Evolutionary conservation across 208 protist species (phyloP), one percentile per base, ranked within the genome.

Genomic region (Trypanosoma theileri): DNA sequence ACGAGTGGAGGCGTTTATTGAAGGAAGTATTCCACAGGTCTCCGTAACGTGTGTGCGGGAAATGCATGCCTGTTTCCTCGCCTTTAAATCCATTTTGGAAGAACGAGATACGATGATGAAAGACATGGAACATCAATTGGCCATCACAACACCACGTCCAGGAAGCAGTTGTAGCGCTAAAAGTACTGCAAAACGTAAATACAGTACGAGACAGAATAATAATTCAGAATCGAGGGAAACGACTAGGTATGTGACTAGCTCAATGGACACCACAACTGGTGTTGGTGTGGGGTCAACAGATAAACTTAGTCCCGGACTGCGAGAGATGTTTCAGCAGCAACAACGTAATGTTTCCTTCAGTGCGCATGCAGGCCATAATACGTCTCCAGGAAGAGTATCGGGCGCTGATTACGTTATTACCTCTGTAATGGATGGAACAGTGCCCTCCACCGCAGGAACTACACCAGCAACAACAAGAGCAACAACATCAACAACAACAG

Each of bases 31-130:
- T 2, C 71, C 93, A 16, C 77, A 80, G 21, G 52, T 98, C 4
- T 80, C 84, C 22, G 71, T 98, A 21, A 56, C 51, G 14, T 85
- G 77, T 54, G 62, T 97, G 57, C 68, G 86, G n/a, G 91, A 97
- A 35, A 88, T 98, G 81, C 68, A 89, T 57, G 87, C 92, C 31
- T 86, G 86, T 71, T 96, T 96, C 54, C 55, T 65, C 19, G 66
- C 83, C n/a, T 86, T 97, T 66, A 86, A 83, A 10, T 68, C 73
- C 14, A 26, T 81, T 16, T 35, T 90, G 3, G 65, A 66, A 57
- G 63, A 87, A 52, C 57, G 65, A 14, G 84, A 86, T 26, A 65
- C 54, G 12, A 68, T 65, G 19, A 4, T 85, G 41, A 48, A 59
- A 9, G 77, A 82, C 17, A 19, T 79, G 59, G 63, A 75, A 58